These are phyloP conservation scores for Pichia sp. DNA, from an alignment of 1,139 yeast species.

Conservation along the genomic window DNA sequence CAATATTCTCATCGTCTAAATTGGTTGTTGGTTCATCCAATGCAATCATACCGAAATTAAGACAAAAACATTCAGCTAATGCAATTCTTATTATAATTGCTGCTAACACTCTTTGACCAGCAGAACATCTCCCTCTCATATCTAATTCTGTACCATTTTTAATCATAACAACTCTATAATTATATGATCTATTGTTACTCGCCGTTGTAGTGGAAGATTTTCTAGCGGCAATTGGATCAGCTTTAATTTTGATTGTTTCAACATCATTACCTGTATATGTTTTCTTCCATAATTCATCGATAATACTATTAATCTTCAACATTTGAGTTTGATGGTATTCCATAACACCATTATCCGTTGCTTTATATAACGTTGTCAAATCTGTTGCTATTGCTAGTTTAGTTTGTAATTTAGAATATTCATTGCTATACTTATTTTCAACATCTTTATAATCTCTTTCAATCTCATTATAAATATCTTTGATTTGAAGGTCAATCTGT, in stretches of 20 bases:
- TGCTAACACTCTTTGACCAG: constrained; percentile 95
- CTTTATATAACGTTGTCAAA: constrained; percentile 72
- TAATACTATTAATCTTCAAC: constrained; percentile 83
- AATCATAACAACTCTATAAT: constrained; percentile 92
- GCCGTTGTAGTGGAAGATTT: constrained; percentile 36
- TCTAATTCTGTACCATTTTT: constrained; percentile 89
- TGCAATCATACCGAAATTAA: constrained; percentile 91
- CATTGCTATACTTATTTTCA: constrained; percentile 55
- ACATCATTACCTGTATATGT: constrained; percentile 96
- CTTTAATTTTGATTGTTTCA: constrained; percentile 78
- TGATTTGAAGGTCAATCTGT: constrained; percentile 72
- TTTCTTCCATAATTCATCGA: constrained; percentile 88
- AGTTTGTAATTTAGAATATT: constrained; percentile 73
- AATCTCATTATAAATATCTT: constrained; percentile 50
- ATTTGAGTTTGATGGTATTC: constrained; percentile 84
- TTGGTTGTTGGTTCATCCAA: constrained; percentile 98
- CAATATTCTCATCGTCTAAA: constrained; percentile 82
- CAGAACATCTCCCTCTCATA: constrained; percentile 97
- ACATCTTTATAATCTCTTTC: constrained; percentile 65
- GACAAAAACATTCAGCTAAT: constrained; percentile 91
- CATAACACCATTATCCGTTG: constrained; percentile 91
- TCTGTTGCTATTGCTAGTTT: constrained; percentile 79
- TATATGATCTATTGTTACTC: constrained; percentile 62
- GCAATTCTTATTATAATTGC: constrained; percentile 88
- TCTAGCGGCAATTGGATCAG: constrained; percentile 48